Conservation (phyloP, 2,329 filamentous ascomycete species). For the Aureobasidium sp. region DNA sequence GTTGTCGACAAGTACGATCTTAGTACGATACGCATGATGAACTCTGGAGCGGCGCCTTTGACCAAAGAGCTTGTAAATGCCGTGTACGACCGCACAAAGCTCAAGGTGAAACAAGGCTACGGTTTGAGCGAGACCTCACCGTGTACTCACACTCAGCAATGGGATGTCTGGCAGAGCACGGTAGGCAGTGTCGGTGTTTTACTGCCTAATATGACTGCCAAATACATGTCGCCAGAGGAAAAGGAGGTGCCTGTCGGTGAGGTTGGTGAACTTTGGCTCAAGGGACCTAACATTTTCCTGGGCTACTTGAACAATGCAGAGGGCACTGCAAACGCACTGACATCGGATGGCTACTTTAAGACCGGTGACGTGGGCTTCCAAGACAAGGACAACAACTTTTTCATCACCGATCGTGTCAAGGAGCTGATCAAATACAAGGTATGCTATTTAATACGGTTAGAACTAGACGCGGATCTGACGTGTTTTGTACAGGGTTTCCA, state of each 20-base stretch:
- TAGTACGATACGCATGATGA: slow-evolving; percentile 69
- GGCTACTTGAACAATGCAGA: slow-evolving; percentile 70
- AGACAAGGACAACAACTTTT: slow-evolving; percentile 72
- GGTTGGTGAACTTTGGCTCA: slow-evolving; percentile 56
- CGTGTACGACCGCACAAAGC: slow-evolving; percentile 62
- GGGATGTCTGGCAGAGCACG: slow-evolving; percentile 66
- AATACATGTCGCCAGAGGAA: slow-evolving; percentile 58
- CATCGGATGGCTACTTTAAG: slow-evolving; percentile 75
- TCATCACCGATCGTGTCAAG: slow-evolving; percentile 80
- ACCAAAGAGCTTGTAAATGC: slow-evolving; percentile 70
- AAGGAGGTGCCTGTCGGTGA: slow-evolving; percentile 54
- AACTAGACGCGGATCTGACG: background rate
- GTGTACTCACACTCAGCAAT: slow-evolving; percentile 60
- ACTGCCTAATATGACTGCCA: slow-evolving; percentile 69
- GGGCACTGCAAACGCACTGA: slow-evolving; percentile 62
- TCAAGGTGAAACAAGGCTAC: slow-evolving; percentile 87
- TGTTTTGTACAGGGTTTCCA: slow-evolving; percentile 29
- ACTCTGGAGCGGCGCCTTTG: slow-evolving; percentile 78
- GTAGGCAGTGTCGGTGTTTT: slow-evolving; percentile 73
- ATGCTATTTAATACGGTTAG: background rate
- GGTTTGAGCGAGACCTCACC: slow-evolving; percentile 83
- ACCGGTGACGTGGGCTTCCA: slow-evolving; percentile 81
- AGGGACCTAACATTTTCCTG: slow-evolving; percentile 70
- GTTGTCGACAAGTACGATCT: slow-evolving; percentile 73
- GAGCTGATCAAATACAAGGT: slow-evolving; percentile 58